Evolutionary conservation across 192 early-diverging fungal genomes (phyloP), one percentile per base, ranked within the genome.

Genomic region (Nowakowskiella sp.): DNA sequence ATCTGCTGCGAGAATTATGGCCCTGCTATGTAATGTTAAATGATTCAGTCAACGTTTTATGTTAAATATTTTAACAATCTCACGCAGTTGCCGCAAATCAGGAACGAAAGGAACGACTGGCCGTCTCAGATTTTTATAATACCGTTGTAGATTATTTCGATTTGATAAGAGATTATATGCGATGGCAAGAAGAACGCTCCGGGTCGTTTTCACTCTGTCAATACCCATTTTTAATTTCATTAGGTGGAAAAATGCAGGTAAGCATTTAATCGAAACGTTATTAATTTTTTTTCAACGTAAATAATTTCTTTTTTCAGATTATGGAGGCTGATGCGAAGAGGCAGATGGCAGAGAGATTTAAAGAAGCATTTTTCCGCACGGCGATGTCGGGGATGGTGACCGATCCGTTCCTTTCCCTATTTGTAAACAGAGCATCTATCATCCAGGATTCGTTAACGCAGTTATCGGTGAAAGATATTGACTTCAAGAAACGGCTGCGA

Each of bases 1-100:
- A 39, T 80, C 88, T 16, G 92, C 91, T 0, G 82, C 92, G 28
- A 72, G 87, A 21, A 81, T 91, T 24, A 94, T 96, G 93, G 85
- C 87, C 7, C 70, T 96, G 7, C 68, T 94, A 27, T 85, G 84
- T 85, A 76, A 48, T 74, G 60, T 26, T 28, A 31, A 44, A 8
- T 5, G 24, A 23, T 10, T 36, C 13, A 28, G 33, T 62, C 42
- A n/a, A 56, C 44, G 4, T 60, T 10, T 31, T 19, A 57, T 60
- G 44, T 53, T 25, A 21, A 10, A 19, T 42, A 31, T 42, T 31
- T 0, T 6, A n/a, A 64, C 34, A 32, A 9, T 33, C 30, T 9
- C 48, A 25, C 1, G 39, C 47, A 84, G 82, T 84, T 47, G 84
- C 85, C 2, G 87, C 90, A 2, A 87, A 91, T 53, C 73, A 73